Evolutionary conservation across 495 filamentous ascomycete species (phyloP).

Genomic region (Tuber brumale): DNA sequence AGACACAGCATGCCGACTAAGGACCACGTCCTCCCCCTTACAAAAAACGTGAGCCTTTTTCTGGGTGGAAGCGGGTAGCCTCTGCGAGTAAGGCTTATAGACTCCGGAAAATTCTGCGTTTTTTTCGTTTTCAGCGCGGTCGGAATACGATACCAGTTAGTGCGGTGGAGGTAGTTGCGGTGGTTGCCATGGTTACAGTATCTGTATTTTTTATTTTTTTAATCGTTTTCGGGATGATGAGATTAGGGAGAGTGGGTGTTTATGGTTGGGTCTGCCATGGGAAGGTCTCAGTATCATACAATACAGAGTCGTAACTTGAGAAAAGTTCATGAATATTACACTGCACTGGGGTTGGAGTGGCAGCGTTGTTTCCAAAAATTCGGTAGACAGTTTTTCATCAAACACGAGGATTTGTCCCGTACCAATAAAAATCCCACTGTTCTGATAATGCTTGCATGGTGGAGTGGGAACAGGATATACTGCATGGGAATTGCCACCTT

Average conservation of each 20-base stretch:
- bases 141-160: not conserved
- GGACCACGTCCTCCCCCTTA: not conserved
- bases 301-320: too few species aligned
- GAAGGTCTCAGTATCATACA: not conserved
- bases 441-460: too few species aligned
- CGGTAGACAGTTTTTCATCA: too few species aligned
- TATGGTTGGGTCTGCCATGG: not conserved
- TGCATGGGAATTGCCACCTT: too few species aligned
- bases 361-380: too few species aligned
- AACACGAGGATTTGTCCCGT: too few species aligned
- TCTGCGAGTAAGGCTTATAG: not conserved
- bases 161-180: not conserved
- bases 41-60: not conserved
- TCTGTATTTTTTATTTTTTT: not conserved
- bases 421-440: too few species aligned
- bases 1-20: not conserved
- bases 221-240: not conserved
- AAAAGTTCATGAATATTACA: too few species aligned
- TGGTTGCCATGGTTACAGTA: not conserved
- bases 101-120: not conserved
- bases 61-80: not conserved
- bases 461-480: too few species aligned
- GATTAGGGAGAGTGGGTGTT: not conserved
- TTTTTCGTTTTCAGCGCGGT: not conserved
- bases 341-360: too few species aligned